Conservation (phyloP, 1,284 basidiomycete genomes). For the Uromyces viciae-fabae region DNA sequence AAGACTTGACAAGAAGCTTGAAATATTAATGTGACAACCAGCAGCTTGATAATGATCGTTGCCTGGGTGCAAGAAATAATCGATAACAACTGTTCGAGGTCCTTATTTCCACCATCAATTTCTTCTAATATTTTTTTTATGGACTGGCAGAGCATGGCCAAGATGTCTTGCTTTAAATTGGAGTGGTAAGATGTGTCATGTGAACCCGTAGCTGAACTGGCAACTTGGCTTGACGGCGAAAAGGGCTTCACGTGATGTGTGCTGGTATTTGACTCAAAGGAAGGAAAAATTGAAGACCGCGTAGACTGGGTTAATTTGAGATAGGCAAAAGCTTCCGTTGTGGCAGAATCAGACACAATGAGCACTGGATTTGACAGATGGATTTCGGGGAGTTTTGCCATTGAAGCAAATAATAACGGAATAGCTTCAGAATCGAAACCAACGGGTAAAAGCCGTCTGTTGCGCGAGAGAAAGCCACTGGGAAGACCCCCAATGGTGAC, state of each 20-base stretch:
- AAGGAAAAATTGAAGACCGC: slow-evolving; percentile 25
- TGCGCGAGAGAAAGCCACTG: neutral
- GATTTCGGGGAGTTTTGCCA: slow-evolving; percentile 1
- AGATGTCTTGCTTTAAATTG: neutral
- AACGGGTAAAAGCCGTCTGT: neutral
- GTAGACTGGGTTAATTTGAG: slow-evolving; percentile 21
- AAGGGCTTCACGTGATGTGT: neutral
- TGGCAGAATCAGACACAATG: slow-evolving; percentile 10
- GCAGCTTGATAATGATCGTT: slow-evolving; percentile 20
- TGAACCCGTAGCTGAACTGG: neutral
- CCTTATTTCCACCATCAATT: slow-evolving; percentile 13
- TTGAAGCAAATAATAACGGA: slow-evolving; percentile 2
- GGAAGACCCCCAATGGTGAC: neutral
- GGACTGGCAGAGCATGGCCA: slow-evolving; percentile 10
- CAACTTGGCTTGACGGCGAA: neutral
- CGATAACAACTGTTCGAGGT: neutral
- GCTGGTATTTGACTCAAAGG: neutral
- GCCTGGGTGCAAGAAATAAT: slow-evolving; percentile 14
- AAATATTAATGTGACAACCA: slow-evolving; percentile 22
- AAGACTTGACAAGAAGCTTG: slow-evolving; percentile 24
- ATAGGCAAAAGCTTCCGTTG: slow-evolving; percentile 16
- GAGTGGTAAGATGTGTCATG: neutral
- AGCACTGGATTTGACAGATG: neutral
- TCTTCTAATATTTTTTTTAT: slow-evolving; percentile 23
- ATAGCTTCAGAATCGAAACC: slow-evolving; percentile 31